phyloP scores from a whole-genome alignment of 2,329 filamentous ascomycete genomes.

The Colletotrichum chrysophilum region DNA sequence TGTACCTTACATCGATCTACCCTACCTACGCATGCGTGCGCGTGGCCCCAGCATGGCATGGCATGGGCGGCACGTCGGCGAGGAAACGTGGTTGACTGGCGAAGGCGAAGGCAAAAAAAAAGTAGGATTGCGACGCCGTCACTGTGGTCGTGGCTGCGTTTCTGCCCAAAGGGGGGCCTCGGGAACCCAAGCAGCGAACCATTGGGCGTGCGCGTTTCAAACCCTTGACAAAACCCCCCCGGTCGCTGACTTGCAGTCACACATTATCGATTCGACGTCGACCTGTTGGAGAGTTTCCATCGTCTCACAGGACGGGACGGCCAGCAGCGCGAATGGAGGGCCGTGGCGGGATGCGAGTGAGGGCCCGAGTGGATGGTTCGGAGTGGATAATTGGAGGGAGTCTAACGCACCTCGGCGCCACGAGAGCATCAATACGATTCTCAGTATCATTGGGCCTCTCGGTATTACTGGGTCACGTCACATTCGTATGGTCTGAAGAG shows the following conservation, averaged over 20 bases:
- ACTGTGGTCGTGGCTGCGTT: neutral
- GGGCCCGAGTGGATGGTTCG: neutral
- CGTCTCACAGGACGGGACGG: neutral
- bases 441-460: neutral
- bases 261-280: neutral
- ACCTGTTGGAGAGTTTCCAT: neutral
- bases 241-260: neutral
- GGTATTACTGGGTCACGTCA: neutral
- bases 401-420: neutral
- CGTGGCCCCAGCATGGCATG: neutral
- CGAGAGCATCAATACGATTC: neutral
- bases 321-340: neutral
- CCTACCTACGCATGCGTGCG: neutral
- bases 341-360: neutral
- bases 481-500: neutral
- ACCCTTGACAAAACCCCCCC: neutral
- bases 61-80: neutral
- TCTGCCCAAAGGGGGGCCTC: neutral
- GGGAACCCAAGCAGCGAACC: neutral
- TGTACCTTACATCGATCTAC: slow-evolving; percentile 1
- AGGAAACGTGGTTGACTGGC: neutral
- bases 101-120: neutral
- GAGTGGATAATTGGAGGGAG: neutral
- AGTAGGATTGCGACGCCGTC: neutral
- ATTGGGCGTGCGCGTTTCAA: neutral